Evolutionary conservation across 192 early-diverging fungal genomes (phyloP).

Genomic region (Chytriomyces confervae): DNA sequence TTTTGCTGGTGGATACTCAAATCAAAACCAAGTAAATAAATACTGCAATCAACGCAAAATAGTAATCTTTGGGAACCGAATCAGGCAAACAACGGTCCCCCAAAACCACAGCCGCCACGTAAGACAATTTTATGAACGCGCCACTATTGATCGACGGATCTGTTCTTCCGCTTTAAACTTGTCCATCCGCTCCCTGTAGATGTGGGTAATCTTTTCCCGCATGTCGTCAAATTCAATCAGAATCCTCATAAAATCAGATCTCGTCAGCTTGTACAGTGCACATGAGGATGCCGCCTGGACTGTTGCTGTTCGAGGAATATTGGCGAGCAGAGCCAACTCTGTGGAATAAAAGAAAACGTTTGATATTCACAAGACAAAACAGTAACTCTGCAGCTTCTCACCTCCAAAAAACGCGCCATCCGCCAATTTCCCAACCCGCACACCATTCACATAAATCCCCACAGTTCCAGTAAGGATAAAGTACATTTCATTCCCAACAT

Average conservation of each 20-base stretch:
- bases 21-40: too few species aligned
- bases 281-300: constrained; percentile 27
- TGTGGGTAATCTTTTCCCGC: constrained; percentile 17
- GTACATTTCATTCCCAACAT: constrained; percentile 57
- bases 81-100: too few species aligned
- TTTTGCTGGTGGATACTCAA: too few species aligned
- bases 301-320: constrained; percentile 36
- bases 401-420: constrained; percentile 44
- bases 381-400: too few species aligned
- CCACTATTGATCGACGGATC: not conserved
- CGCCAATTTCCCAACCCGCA: constrained; percentile 26
- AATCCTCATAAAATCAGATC: constrained; percentile 34
- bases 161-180: constrained; percentile 23
- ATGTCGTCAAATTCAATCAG: constrained; percentile 39
- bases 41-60: too few species aligned
- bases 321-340: constrained; percentile 37
- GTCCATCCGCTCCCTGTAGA: constrained; percentile 36
- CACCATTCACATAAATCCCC: constrained; percentile 40
- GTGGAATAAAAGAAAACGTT: not conserved
- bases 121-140: too few species aligned
- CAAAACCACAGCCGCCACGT: too few species aligned
- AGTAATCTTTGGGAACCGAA: too few species aligned
- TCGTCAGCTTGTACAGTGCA: constrained; percentile 27
- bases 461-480: constrained; percentile 51
- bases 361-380: too few species aligned